These are phyloP conservation scores for Desmodesmus armatus DNA, from an alignment of 139 green algal genomes.

Conservation along the genomic window DNA sequence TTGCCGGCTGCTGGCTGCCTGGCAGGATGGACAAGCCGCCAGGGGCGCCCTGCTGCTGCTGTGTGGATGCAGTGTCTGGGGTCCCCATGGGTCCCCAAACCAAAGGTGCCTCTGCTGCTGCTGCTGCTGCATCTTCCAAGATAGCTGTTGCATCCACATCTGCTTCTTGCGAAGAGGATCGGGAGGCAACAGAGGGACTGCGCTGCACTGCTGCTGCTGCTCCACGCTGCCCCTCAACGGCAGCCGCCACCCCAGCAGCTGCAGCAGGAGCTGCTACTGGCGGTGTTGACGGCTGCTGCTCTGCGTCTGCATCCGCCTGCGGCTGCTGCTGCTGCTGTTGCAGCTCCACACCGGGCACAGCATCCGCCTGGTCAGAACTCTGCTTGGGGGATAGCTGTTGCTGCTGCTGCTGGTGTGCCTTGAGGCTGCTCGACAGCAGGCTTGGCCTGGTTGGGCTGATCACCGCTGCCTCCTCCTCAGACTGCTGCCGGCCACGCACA, in stretches of 20 bases:
- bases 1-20: neutral
- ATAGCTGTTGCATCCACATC: neutral
- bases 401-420: neutral
- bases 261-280: neutral
- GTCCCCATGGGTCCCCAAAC: too few species aligned
- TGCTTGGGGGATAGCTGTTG: too few species aligned
- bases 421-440: neutral
- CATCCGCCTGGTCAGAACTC: neutral
- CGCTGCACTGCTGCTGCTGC: constrained; percentile 10
- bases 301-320: neutral
- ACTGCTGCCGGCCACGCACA: too few species aligned
- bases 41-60: neutral
- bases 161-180: too few species aligned
- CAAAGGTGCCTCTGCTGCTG: too few species aligned
- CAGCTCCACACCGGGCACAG: neutral
- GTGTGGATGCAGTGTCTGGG: too few species aligned
- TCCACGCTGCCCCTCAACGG: constrained; percentile 8
- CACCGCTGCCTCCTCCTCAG: too few species aligned
- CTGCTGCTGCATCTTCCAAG: neutral
- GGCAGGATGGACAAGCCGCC: neutral
- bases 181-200: neutral
- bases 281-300: neutral
- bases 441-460: neutral
- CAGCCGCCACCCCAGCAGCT: constrained; percentile 1
- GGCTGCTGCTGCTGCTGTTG: neutral